Percentiles rank a stretch among this genome's conserved stretches.
phyloP scores from a whole-genome alignment of 2,329 filamentous ascomycete genomes.

The Fusarium continuum region DNA sequence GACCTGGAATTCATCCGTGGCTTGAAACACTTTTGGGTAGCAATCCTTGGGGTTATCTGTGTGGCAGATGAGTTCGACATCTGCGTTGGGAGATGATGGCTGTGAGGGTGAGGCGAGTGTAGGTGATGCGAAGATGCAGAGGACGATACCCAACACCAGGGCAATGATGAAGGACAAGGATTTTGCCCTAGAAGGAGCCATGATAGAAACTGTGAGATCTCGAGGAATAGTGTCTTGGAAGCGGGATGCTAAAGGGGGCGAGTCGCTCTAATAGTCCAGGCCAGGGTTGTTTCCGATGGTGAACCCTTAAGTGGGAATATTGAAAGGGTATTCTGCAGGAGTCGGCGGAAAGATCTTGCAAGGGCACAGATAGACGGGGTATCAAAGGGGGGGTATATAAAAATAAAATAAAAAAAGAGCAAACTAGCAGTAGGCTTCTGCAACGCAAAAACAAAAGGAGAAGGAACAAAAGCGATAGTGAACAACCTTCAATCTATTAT shows the following conservation, averaged over 20 bases:
- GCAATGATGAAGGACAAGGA: conserved; percentile 32
- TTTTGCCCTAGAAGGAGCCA: conserved; percentile 41
- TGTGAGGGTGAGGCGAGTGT: conserved; percentile 44
- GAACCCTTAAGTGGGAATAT: neutral
- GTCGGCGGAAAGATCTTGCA: neutral
- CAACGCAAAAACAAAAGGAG: neutral
- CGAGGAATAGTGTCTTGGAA: neutral
- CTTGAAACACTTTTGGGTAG: conserved; percentile 70
- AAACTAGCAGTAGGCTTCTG: neutral
- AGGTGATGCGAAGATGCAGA: conserved; percentile 41
- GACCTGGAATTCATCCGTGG: conserved; percentile 71
- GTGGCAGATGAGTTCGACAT: conserved; percentile 71
- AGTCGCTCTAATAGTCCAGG: neutral
- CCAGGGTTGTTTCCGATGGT: conserved; percentile 1
- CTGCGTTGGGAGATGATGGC: conserved; percentile 49
- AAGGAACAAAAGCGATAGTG: neutral
- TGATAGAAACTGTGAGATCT: conserved; percentile 6
- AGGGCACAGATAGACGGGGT: conserved; percentile 1
- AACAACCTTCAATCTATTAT: neutral
- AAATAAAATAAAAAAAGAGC: too few relatives aligned
- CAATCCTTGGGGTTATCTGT: conserved; percentile 68
- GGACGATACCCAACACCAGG: conserved; percentile 42
- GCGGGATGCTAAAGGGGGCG: neutral
- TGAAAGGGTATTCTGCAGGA: conserved; percentile 7
- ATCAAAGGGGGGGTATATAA: neutral